A percentile compares a stretch with the other conserved stretches of the same genome.
Evolutionary conservation across 2,329 filamentous ascomycete genomes (phyloP).

Genomic region (Colletotrichum musae): DNA sequence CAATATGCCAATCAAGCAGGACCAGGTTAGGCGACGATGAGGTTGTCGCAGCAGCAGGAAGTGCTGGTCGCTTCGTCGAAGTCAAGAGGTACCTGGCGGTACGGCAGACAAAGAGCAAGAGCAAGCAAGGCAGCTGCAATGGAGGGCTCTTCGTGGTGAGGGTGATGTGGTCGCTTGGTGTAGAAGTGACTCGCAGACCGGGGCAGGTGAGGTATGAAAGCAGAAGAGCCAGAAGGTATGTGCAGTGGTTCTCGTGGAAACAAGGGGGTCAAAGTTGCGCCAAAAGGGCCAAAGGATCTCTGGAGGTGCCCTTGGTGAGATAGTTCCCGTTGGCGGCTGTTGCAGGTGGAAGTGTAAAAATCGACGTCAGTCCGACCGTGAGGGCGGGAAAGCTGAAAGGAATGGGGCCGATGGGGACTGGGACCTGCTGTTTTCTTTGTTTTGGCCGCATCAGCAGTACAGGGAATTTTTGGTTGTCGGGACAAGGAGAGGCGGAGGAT

Average conservation of each 20-base stretch:
- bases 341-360: conserved; percentile 19
- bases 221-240: conserved; percentile 18
- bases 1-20: conserved; percentile 11
- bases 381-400: conserved; percentile 1
- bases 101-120: conserved; percentile 7
- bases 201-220: conserved; percentile 23
- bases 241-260: conserved; percentile 34
- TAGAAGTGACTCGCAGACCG: conserved; percentile 10
- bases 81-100: conserved; percentile 16
- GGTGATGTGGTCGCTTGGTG: background rate
- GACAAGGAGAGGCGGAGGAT: conserved; percentile 26
- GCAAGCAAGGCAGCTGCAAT: background rate
- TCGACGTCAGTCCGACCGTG: conserved; percentile 26
- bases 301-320: background rate
- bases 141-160: background rate
- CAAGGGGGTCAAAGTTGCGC: conserved; percentile 25
- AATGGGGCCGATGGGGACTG: background rate
- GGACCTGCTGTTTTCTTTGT: conserved; percentile 28
- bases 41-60: conserved; percentile 27
- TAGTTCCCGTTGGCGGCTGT: conserved; percentile 24
- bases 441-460: conserved; percentile 20
- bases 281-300: conserved; percentile 8
- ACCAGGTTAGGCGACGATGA: conserved; percentile 22
- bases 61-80: conserved; percentile 7
- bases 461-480: conserved; percentile 40